Evolutionary conservation across 257 asterid genomes (phyloP), one percentile per base, ranked within the genome.

Genomic region (Paulownia fortunei): DNA sequence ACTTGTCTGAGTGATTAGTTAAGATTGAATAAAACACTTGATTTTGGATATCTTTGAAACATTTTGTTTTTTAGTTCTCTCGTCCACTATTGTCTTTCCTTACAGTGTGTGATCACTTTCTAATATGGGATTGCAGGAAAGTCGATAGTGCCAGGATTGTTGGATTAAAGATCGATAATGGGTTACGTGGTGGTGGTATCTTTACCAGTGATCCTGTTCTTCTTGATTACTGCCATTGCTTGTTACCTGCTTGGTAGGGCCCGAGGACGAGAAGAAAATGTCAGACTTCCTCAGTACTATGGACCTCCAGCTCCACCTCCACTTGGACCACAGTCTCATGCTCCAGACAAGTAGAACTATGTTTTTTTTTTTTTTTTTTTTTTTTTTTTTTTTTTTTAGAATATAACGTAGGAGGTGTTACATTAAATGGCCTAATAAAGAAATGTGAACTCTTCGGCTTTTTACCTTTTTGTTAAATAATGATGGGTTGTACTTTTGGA

Each of bases 221-320:
- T 89, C 55, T 59, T 89, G 69, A 87, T 92, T 6, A 32, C 80
- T 0, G 89, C 90, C 32, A 65, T 90, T 36, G 92, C 87, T 39
- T 89, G 92, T 77, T 92, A 84, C 84, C 73, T 90, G 9, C 0
- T 88, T 18, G 97, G 97, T 21, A 87, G 86, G 76, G 68, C 86
- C n/a, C 82, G 89, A 6, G 88, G 88, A 5, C 72, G 85, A 3
- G 21, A 32, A 5, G 78, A 83, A 79, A 73, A 71, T 4, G n/a
- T 52, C 0, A 46, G 54, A 6, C 23, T 77, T 47, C 94, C 93
- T 11, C 88, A 56, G 6, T 79, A 76, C 13, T 73, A 80, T 55
- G 93, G 94, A 15, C 92, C 88, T 8, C 90, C 92, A 0, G 81
- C 94, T 30, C 89, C 90, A 30, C 60, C 60, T 15, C 70, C 26